Percentiles rank a stretch among this genome's conserved stretches.
These are phyloP conservation scores for Sporothrix schenckii DNA, from an alignment of 2,329 filamentous ascomycete species.

Conservation along the genomic window DNA sequence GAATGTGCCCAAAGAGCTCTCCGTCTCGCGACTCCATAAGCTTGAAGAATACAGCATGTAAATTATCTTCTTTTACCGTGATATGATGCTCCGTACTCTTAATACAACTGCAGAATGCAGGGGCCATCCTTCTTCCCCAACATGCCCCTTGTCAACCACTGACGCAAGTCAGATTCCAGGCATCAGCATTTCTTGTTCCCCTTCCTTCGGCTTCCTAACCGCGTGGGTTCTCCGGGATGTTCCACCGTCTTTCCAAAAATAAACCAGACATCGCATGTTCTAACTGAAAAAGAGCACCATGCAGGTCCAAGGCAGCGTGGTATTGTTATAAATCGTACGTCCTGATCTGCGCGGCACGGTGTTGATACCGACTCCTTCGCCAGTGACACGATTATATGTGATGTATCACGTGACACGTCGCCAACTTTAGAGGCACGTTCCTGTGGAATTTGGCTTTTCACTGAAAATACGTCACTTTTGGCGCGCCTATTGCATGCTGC, in stretches of 20 bases:
- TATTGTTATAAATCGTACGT: neutral
- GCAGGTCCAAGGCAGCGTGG: neutral
- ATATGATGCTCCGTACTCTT: neutral
- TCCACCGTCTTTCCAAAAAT: conserved; percentile 17
- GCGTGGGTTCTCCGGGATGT: neutral
- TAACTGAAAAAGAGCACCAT: neutral
- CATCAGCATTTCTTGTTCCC: conserved; percentile 19
- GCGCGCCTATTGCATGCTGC: conserved; percentile 6
- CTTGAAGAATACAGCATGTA: neutral
- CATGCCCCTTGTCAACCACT: neutral
- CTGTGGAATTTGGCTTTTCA: neutral
- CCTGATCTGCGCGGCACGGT: neutral
- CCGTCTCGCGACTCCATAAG: neutral
- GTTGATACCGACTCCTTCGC: neutral
- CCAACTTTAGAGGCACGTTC: too few species aligned
- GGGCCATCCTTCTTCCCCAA: neutral
- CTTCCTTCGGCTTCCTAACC: neutral
- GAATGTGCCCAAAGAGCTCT: neutral
- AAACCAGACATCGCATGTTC: neutral
- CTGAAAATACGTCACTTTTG: conserved; percentile 26
- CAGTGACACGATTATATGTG: neutral
- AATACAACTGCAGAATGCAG: neutral
- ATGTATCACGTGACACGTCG: neutral
- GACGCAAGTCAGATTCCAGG: conserved; percentile 15
- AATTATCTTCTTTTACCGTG: too few species aligned